Evolutionary conservation across 2,329 filamentous ascomycete genomes (phyloP), one percentile per base, ranked within the genome.

Genomic region (Pestalotiopsis sp.): DNA sequence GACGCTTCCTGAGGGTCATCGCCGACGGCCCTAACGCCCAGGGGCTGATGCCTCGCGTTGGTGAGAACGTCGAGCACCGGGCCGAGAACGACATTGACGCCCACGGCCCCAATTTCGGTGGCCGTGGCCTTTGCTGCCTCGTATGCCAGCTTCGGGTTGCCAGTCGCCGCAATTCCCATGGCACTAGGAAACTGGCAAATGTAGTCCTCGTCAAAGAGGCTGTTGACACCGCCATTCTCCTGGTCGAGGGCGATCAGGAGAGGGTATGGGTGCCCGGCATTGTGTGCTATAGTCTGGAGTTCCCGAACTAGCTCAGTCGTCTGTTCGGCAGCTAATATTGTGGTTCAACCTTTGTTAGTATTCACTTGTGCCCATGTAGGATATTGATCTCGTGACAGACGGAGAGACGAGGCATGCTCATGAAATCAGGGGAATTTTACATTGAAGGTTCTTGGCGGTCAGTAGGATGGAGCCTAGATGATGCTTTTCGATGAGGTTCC

Each of bases 181-280:
- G 95, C 93, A 76, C 95, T 97, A 9, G 96, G 96, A 74, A 97
- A 99, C 78, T 98, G 96, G 73, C 94, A 94, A 73, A 98, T 95
- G 78, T 95, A 96, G 76, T 96, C 93, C 74, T 97, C 94, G 79
- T 98, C 95, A 76, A 97, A 98, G 2, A 98, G 87, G 81, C 94
- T 97, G 83, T 98, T 98, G 79, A 98, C 95, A 3, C 95, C 95
- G 72, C 96, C 96, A 89, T 99, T 98, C 80, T 99, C 96, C 79
- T 99, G 96, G 78, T 98, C 96, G 49, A 98, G 84, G 52, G 93
- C 95, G 74, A 99, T 98, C 67, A 97, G 85, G 20, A 99, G 83
- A 2, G 96, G 96, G 2, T 95, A 91, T 3, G 93, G 92, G 80
- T 98, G 95, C 23, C 95, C 95, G 69, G 95, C 92, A 80, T 97